Base-by-base conservation (phyloP, 805 yeast species). In the Danielia oregonensis region DNA sequence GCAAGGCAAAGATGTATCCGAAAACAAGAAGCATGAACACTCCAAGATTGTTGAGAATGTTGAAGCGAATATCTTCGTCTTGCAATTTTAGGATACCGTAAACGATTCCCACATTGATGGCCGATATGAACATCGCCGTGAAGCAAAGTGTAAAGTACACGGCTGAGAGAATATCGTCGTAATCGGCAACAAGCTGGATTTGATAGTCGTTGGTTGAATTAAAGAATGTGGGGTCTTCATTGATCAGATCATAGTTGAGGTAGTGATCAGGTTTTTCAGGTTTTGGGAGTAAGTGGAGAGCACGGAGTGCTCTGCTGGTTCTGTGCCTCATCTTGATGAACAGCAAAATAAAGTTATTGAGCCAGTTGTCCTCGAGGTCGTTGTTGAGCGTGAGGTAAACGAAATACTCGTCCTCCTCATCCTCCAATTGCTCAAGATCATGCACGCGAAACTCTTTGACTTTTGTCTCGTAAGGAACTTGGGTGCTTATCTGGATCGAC, bases 21-120 rank as follows among this genome's bases (percentile, higher is more conserved):
- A 62, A 36, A 4, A 51, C 33, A 32, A 66, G 52, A 5, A 61
- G 40, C 6, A 57, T 33, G 18, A 64, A 43, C 32, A 66, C 52
- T 51, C 65, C 51, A 7, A 60, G 39, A 38, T 65, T 67, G 35
- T 63, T 55, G 23, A 44, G 29, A 10, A 62, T 30, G 16, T 44
- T 37, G 32, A 64, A 55, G 32, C 48, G 48, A 7, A 58, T 40
- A 21, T 48, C 49, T 6, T 43, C 47, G n/a, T 44, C 43, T 13
- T 52, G 48, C 16, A 54, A 42, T 21, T 52, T 46, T 29, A 50
- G 41, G 13, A 66, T 49, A 12, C 63, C 54, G 40, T 57, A 61
- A 8, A 65, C 51, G 22, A 66, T 63, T 5, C 72, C 72, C 17
- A 64, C 45, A 36, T 62, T 66, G 13, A 66, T 54, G 6, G 70